These are phyloP conservation scores for Fusarium foetens DNA, from an alignment of 2,329 filamentous ascomycete genomes.

Conservation along the genomic window DNA sequence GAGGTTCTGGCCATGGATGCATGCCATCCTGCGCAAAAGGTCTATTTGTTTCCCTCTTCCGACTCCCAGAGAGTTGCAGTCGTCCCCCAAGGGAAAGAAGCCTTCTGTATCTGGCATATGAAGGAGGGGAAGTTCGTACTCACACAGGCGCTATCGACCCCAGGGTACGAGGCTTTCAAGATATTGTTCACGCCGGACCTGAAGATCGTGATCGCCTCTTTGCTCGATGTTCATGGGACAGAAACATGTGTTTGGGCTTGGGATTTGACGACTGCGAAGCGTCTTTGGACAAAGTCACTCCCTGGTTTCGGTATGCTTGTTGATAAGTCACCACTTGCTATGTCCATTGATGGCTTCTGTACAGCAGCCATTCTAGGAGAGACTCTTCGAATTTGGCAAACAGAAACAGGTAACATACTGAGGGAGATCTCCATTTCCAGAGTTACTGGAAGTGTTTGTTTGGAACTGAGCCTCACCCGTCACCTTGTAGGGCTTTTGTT, in stretches of 20 bases:
- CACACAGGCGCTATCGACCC: neutral
- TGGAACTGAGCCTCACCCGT: neutral
- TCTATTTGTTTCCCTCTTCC: neutral
- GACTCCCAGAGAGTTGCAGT: neutral
- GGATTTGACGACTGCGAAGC: neutral
- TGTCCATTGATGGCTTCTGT: neutral
- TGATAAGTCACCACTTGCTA: neutral
- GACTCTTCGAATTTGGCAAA: neutral
- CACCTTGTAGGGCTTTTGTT: neutral
- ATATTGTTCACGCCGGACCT: neutral
- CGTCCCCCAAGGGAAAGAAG: neutral
- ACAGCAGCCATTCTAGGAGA: neutral
- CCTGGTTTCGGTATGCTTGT: neutral
- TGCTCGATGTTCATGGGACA: neutral
- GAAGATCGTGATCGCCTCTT: neutral
- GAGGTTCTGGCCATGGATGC: neutral
- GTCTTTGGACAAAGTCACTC: neutral
- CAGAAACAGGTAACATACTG: neutral
- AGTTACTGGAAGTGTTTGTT: neutral
- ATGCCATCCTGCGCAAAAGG: neutral
- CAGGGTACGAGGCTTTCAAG: neutral
- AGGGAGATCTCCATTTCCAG: neutral
- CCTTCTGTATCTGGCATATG: neutral
- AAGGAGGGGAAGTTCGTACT: neutral
- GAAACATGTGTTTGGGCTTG: neutral